phyloP scores from a whole-genome alignment of 148 eudicot species.

The Nepenthes mirabilis region DNA sequence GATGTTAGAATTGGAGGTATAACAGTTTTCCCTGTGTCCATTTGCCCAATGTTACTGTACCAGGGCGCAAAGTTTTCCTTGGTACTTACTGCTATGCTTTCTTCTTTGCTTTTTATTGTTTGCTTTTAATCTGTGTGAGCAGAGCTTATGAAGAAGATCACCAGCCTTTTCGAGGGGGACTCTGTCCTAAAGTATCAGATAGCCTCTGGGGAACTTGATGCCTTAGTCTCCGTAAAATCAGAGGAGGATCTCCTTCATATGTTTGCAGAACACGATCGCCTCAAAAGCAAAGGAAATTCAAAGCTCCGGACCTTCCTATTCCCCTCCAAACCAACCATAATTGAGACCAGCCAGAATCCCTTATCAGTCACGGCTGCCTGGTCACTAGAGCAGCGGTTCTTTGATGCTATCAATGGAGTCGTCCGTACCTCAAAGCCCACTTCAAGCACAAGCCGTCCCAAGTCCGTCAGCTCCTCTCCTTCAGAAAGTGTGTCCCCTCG shows the following conservation, averaged over 20 bases:
- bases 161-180: slow-evolving; percentile 36
- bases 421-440: slow-evolving; percentile 13
- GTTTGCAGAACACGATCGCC: slow-evolving; percentile 49
- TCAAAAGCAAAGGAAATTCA: slow-evolving; percentile 20
- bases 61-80: too few species aligned
- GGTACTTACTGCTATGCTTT: too few species aligned
- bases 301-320: slow-evolving; percentile 65
- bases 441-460: slow-evolving; percentile 5
- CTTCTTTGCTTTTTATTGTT: background rate
- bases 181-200: slow-evolving; percentile 55
- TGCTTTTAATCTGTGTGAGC: slow-evolving; percentile 4
- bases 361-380: slow-evolving; percentile 14
- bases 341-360: slow-evolving; percentile 14
- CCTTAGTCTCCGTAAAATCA: slow-evolving; percentile 54
- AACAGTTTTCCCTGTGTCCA: too few species aligned
- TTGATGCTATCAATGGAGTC: slow-evolving; percentile 46
- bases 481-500: slow-evolving; percentile 43
- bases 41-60: too few species aligned
- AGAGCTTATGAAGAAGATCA: slow-evolving; percentile 67
- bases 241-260: slow-evolving; percentile 66
- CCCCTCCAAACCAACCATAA: slow-evolving; percentile 20
- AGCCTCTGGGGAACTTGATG: slow-evolving; percentile 55
- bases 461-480: slow-evolving; percentile 30
- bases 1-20: too few species aligned
- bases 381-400: slow-evolving; percentile 34